phyloP scores from a whole-genome alignment of 2,329 filamentous ascomycete species.

The Ceratocystis lukuohia region DNA sequence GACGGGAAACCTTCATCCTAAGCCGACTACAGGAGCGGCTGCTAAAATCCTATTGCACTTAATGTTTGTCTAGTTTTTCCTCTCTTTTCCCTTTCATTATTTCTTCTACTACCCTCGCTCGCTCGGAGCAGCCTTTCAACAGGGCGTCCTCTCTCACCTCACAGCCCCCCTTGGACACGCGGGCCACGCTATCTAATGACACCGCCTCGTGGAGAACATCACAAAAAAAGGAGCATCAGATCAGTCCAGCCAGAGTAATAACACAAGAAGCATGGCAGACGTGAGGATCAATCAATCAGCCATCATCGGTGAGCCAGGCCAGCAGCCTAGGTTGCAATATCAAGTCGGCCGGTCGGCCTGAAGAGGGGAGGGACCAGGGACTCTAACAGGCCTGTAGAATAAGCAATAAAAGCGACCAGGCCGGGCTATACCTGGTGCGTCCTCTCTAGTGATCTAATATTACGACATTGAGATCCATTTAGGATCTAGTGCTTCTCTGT shows the following conservation, averaged over 20 bases:
- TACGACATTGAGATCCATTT: conserved; percentile 1
- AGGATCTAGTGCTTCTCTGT: not conserved
- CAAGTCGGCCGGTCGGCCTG: not conserved
- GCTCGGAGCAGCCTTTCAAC: not conserved
- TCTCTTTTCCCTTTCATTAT: not conserved
- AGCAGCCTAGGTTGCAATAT: not conserved
- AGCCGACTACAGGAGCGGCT: not conserved
- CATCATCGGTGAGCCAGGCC: not conserved
- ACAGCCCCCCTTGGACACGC: not conserved
- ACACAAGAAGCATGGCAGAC: not conserved
- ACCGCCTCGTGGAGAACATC: not conserved
- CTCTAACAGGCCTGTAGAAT: not conserved
- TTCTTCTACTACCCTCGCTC: too few relatives aligned
- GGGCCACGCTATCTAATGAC: not conserved
- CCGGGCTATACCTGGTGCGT: not conserved
- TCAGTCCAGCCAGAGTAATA: not conserved
- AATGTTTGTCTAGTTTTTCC: not conserved
- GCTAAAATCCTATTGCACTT: not conserved
- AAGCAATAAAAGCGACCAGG: not conserved
- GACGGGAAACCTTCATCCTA: not conserved
- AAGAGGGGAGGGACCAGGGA: too few relatives aligned
- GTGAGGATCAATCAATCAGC: not conserved
- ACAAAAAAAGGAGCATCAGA: not conserved
- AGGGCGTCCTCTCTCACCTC: not conserved
- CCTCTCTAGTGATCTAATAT: not conserved